Conservation (phyloP, 352 stramenopile species). For the Phytophthora pseudosyringae region DNA sequence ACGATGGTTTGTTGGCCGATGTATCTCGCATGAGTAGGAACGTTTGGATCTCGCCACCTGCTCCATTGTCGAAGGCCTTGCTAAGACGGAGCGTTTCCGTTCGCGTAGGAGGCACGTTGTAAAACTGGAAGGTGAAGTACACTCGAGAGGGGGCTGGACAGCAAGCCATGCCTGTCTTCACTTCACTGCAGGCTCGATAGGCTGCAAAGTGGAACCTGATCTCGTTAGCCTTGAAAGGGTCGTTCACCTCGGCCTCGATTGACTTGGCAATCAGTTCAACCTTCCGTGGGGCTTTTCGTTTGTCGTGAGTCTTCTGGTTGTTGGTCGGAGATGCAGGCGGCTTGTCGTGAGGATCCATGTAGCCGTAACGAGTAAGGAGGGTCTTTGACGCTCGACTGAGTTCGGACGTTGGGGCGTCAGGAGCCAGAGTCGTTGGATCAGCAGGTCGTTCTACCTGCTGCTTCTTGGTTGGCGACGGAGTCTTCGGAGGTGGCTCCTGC, state of each 20-base stretch:
- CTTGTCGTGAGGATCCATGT: constrained; percentile 67
- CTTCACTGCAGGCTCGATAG: constrained; percentile 49
- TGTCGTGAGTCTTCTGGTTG: constrained; percentile 26
- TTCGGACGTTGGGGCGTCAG: constrained; percentile 45
- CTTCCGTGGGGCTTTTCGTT: constrained; percentile 9
- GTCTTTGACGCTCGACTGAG: constrained; percentile 88
- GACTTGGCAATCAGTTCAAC: constrained; percentile 38
- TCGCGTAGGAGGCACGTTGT: constrained; percentile 85
- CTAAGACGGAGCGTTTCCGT: constrained; percentile 84
- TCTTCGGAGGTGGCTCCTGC: constrained; percentile 22
- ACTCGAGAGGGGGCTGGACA: constrained; percentile 43
- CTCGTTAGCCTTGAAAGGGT: constrained; percentile 84
- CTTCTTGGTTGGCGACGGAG: constrained; percentile 42
- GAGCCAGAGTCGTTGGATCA: constrained; percentile 8
- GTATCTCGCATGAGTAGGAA: constrained; percentile 73
- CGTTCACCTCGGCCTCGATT: constrained; percentile 75
- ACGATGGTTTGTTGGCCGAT: constrained; percentile 63
- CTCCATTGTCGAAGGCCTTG: constrained; percentile 52
- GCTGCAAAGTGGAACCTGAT: constrained; percentile 93
- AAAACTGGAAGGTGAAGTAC: constrained; percentile 95
- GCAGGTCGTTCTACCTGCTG: constrained; percentile 5
- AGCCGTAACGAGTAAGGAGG: constrained; percentile 83
- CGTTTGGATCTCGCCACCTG: constrained; percentile 40
- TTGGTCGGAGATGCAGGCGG: constrained; percentile 22
- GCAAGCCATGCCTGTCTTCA: constrained; percentile 5